These are phyloP conservation scores for Fusarium veterinarium DNA, from an alignment of 2,329 filamentous ascomycete species.

Conservation along the genomic window DNA sequence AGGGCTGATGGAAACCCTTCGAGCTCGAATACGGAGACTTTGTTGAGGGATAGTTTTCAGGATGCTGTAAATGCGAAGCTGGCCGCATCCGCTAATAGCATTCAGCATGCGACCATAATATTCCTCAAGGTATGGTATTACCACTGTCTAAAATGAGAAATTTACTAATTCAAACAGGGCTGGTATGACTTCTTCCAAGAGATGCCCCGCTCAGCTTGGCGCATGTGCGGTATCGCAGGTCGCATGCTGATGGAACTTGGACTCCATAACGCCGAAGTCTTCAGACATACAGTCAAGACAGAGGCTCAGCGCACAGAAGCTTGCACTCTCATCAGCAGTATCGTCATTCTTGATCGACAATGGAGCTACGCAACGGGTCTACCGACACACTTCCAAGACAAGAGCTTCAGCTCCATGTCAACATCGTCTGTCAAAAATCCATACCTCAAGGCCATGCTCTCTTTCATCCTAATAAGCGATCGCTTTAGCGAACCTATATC, in stretches of 20 bases:
- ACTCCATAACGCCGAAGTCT: slow-evolving; percentile 43
- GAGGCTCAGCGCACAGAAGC: slow-evolving; percentile 19
- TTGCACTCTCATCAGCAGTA: slow-evolving; percentile 18
- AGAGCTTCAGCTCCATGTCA: slow-evolving; percentile 26
- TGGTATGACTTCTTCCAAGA: slow-evolving; percentile 45
- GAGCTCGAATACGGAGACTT: slow-evolving; percentile 6
- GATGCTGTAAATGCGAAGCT: slow-evolving; percentile 31
- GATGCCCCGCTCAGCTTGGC: slow-evolving; percentile 39
- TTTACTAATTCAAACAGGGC: neutral
- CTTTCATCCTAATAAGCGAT: slow-evolving; percentile 29
- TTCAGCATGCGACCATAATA: slow-evolving; percentile 24
- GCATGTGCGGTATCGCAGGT: slow-evolving; percentile 45
- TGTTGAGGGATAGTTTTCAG: slow-evolving; percentile 24
- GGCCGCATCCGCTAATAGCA: slow-evolving; percentile 23
- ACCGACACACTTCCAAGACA: slow-evolving; percentile 25
- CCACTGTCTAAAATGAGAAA: too few relatives aligned
- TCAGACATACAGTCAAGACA: slow-evolving; percentile 24
- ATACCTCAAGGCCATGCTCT: slow-evolving; percentile 30
- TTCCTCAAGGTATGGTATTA: slow-evolving; percentile 4
- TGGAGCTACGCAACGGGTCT: slow-evolving; percentile 33
- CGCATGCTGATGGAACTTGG: slow-evolving; percentile 45
- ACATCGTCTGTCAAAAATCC: slow-evolving; percentile 27
- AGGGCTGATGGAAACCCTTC: slow-evolving; percentile 5
- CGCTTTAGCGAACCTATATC: slow-evolving; percentile 29
- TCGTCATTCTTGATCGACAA: slow-evolving; percentile 14